Evolutionary conservation across 1,284 basidiomycete species (phyloP), one percentile per base, ranked within the genome.

Genomic region (Leccinum subrobustum): DNA sequence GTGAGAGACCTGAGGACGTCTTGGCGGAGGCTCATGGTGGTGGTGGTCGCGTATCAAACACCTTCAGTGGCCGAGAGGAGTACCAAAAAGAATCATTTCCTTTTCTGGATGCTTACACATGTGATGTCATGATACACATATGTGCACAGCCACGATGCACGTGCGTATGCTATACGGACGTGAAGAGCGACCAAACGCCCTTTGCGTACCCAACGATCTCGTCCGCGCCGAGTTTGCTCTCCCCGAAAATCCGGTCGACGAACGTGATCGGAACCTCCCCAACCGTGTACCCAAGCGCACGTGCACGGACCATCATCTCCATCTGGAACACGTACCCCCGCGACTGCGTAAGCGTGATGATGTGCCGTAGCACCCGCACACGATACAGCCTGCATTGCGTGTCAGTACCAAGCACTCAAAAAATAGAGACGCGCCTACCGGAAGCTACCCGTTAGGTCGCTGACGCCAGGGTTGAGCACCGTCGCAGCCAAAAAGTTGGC

Each of bases 321-420:
- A 96, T 96, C 79, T 96, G 94, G 80, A 96, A 96, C 14, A 96
- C 94, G 70, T 96, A 96, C 3, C 94, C 94, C 66, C 92, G 91
- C 16, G 91, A 93, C 63, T 89, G 84, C 7, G 91, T 93, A 65
- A 89, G 81, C 5, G 86, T 83, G 68, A 96, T 96, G 68, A 96
- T 90, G 66, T 91, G 87, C 56, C 83, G 83, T 60, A 96, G 80
- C 5, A 92, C 93, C 1, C 82, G 81, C 14, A 86, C 76, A 51
- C 91, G 87, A 74, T 96, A 96, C 20, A 96, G 76, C 62, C 92
- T 93, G 65, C 6, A 59, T 23, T 31, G 4, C n/a, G 42, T 20
- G n/a, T 64, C 58, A 60, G 50, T 52, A 47, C 3, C 11, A 27
- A 39, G 54, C 11, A 14, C n/a, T 33, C 33, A 20, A 12, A 20